Evolutionary conservation across 148 eudicot genomes (phyloP), one percentile per base, ranked within the genome.

Genomic region (Fagopyrum tataricum): DNA sequence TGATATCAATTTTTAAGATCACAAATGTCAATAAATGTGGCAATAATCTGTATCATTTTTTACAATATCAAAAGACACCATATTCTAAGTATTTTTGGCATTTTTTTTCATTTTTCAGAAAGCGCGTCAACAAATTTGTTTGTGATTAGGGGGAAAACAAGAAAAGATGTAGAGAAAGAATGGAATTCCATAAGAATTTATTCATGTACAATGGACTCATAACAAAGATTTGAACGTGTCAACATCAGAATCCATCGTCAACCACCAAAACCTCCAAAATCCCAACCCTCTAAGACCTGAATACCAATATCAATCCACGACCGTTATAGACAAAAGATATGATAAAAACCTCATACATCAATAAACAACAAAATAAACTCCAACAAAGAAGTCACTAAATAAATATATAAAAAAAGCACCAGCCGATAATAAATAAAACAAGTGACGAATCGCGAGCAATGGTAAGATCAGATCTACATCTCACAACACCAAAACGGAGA

Each of bases 401-500:
- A 20, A 59, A 6, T 12, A 26, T 2, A 59, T 3, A 59, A 12
- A 7, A 20, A 26, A 59, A 4, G 67, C 5, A 26, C 7, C 37
- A 20, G 10, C 39, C n/a, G n/a, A n/a, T n/a, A n/a, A n/a, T n/a
- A n/a, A 17, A 7, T 8, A 61, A 8, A 23, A 4, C 14, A 31
- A 13, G 11, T 7, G 9, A 18, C 11, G 31, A 12, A 48, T 37
- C 70, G 56, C 55, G 55, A 49, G 55, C n/a, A 49, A 49, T 49
- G 55, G 55, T 49, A 4, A 46, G 49, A 46, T 46, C 49, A 49
- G 17, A 49, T 49, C 55, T 49, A 49, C 55, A 49, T 14, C 55
- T 49, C 55, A 78, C 20, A 79, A 13, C 71, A 78, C 70, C 75
- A 78, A 78, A 61, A 75, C 73, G 17, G 84, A 81, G 31, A 82